A percentile compares a stretch with the other conserved stretches of the same genome.
These are phyloP conservation scores for Erodium moschatum DNA, from an alignment of 441 rosid species.

Conservation along the genomic window DNA sequence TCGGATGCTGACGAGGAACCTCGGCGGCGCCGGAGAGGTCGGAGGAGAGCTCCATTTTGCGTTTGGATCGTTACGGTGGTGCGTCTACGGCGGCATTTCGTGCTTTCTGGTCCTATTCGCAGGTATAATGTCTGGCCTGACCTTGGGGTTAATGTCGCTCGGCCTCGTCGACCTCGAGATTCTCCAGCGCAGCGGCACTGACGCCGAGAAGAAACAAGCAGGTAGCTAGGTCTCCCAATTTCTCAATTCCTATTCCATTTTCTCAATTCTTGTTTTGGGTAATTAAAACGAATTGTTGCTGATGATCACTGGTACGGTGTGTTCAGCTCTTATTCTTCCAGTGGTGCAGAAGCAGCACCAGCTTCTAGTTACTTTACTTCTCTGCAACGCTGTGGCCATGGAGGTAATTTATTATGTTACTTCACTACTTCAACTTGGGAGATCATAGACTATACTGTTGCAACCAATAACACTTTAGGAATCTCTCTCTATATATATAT, in stretches of 20 bases:
- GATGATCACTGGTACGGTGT: slow-evolving; percentile 7
- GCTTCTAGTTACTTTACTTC: slow-evolving; percentile 79
- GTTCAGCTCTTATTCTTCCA: slow-evolving; percentile 63
- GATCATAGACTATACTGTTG: no score
- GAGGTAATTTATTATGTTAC: slow-evolving; percentile 45
- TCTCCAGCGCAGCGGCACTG: slow-evolving; percentile 27
- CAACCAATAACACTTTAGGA: not conserved
- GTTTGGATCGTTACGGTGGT: slow-evolving; percentile 22
- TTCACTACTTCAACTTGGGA: not conserved
- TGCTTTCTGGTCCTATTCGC: slow-evolving; percentile 27
- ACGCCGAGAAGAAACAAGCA: slow-evolving; percentile 26
- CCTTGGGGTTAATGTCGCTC: slow-evolving; percentile 28
- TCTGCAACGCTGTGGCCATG: slow-evolving; percentile 85
- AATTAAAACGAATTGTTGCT: not conserved
- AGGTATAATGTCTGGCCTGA: slow-evolving; percentile 28
- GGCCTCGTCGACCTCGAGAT: slow-evolving; percentile 30
- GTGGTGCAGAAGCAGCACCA: slow-evolving; percentile 94
- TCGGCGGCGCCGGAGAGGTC: not conserved
- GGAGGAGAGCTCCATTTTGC: slow-evolving; percentile 4
- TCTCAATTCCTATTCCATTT: not conserved
- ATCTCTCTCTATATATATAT: not conserved
- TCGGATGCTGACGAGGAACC: slow-evolving; percentile 5
- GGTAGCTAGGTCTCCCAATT: slow-evolving; percentile 8
- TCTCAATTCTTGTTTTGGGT: not conserved
- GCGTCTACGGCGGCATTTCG: slow-evolving; percentile 21